Conservation (phyloP, 2,329 filamentous ascomycete species). For the Chalaropsis thielavioides region DNA sequence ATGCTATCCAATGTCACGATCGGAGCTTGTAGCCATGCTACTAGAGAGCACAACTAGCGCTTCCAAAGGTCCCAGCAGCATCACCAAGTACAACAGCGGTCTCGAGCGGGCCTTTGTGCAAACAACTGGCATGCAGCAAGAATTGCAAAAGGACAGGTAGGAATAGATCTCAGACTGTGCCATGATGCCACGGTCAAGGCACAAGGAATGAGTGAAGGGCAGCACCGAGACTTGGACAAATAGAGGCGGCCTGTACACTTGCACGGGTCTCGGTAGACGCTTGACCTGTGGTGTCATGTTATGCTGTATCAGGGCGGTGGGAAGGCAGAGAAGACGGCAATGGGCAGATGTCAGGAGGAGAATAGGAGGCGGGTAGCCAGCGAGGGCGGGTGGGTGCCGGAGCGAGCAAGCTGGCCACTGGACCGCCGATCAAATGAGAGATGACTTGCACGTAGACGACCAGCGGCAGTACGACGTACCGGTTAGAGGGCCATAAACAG, state of each 20-base stretch:
- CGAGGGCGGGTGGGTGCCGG: too few relatives aligned
- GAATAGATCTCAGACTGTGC: not conserved
- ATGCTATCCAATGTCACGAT: not conserved
- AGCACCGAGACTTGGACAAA: not conserved
- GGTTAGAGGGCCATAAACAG: not conserved
- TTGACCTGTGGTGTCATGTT: too few relatives aligned
- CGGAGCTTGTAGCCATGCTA: not conserved
- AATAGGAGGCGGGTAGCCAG: too few relatives aligned
- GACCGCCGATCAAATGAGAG: too few relatives aligned
- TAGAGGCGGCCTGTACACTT: not conserved
- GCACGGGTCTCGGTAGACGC: not conserved
- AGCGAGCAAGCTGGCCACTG: too few relatives aligned
- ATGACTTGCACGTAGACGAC: too few relatives aligned
- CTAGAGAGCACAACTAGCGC: not conserved
- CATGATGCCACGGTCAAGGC: not conserved
- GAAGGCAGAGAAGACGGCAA: not conserved
- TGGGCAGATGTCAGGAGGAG: too few relatives aligned
- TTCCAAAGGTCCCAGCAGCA: not conserved
- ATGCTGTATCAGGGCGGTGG: not conserved
- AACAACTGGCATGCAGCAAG: not conserved
- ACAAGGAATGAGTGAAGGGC: not conserved
- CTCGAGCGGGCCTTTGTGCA: not conserved
- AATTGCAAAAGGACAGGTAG: not conserved
- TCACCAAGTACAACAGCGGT: not conserved
- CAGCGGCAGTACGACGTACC: not conserved